Base-by-base conservation (phyloP, 371 early-diverging fungal species). In the Sanchytrium tribonematis region DNA sequence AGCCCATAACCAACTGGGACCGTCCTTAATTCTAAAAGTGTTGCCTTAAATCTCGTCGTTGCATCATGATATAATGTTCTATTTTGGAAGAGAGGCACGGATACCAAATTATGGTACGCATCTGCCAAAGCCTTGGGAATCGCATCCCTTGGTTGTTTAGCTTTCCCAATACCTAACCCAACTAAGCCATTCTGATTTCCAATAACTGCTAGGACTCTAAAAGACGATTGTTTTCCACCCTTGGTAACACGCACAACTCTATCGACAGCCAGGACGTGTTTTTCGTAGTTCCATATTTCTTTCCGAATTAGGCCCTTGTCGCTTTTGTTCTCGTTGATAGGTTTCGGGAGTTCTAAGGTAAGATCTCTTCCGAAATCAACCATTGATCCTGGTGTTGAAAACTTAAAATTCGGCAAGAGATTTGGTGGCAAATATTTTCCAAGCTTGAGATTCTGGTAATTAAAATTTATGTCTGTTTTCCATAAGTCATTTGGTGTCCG, bases 1-100 rank as follows among this genome's bases (percentile, higher is more conserved):
- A 90, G 83, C 68, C 98, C 98, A 75, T 90, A 91, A 31, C 96
- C 91, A 12, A 27, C 16, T 16, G 68, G 68, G 17, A 27, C 29
- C 27, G 27, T 27, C 27, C 68, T 5, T 17, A 67, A 27, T 17
- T 28, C 29, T 27, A 67, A 28, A 17, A 29, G 5, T 12, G 68
- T 67, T 27, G 28, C 68, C 29, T 29, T 67, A 27, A 28, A 67
- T 27, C 27, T 67, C 5, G 27, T 67, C 5, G 68, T 67, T 16
- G 28, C 68, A 17, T 67, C 68, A 29, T 67, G 68, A 29, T 16
- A 67, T 27, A 67, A 27, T 5, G 68, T 67, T 29, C 68, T 27
- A 67, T 67, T 29, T 27, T 27, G 28, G 29, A 16, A 67, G 16
- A 67, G 28, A 16, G 28, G 28, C 5, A 28, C 28, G 68, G 28